Conservation (phyloP, 192 early-diverging fungal genomes). For the Tieghemiomyces parasiticus region DNA sequence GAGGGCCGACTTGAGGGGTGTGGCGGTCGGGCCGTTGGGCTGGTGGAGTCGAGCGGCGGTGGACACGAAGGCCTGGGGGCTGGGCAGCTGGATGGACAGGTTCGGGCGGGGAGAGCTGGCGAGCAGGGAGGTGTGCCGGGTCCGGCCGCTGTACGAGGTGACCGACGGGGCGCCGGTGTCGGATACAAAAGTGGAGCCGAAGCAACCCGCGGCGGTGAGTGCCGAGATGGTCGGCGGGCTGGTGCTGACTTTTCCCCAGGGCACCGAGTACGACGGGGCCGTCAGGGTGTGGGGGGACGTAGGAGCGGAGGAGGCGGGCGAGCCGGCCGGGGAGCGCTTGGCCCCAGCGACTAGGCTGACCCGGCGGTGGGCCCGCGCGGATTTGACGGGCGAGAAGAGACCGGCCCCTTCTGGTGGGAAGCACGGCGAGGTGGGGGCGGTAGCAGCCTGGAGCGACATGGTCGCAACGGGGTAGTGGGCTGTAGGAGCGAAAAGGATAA, state of each 20-base stretch:
- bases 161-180: background rate
- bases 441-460: too few relatives aligned
- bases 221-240: constrained; percentile 6
- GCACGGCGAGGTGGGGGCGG: background rate
- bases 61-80: background rate
- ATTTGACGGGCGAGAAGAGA: background rate
- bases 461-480: too few relatives aligned
- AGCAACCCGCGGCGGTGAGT: constrained; percentile 2
- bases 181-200: background rate
- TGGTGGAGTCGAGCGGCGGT: constrained; percentile 4
- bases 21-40: constrained; percentile 4
- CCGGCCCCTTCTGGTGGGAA: constrained; percentile 5
- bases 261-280: background rate
- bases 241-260: constrained; percentile 11
- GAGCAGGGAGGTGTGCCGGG: background rate
- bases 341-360: background rate
- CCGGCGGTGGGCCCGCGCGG: background rate
- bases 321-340: background rate
- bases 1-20: constrained; percentile 11
- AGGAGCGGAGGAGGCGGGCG: background rate
- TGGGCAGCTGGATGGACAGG: background rate
- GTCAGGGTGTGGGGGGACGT: background rate
- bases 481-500: too few relatives aligned
- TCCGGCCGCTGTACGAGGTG: background rate
- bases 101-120: background rate